Percentiles rank a stretch among this genome's conserved stretches.
Conservation (phyloP, 768 basidiomycete species). For the Psilocybe sp. region DNA sequence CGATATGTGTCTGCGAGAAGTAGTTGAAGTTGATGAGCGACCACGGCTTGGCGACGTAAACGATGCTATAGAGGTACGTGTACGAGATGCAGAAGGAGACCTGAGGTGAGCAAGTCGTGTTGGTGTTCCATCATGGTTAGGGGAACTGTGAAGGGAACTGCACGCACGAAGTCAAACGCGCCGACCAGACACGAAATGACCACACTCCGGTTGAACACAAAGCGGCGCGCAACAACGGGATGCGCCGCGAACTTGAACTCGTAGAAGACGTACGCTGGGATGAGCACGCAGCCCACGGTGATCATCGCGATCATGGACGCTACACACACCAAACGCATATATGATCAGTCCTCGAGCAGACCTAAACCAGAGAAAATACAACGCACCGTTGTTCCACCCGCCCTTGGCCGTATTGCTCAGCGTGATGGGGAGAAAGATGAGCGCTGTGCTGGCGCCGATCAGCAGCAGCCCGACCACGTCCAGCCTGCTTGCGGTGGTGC, state of each 20-base stretch:
- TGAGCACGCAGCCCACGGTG: conserved; percentile 40
- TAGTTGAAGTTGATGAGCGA: conserved; percentile 54
- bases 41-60: conserved; percentile 52
- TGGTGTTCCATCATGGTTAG: too few relatives aligned
- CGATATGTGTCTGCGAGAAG: conserved; percentile 58
- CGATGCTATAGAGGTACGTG: conserved; percentile 73
- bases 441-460: conserved; percentile 43
- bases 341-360: too few relatives aligned
- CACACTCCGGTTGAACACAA: conserved; percentile 57
- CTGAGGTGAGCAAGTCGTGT: too few relatives aligned
- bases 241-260: conserved; percentile 48
- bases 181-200: conserved; percentile 56
- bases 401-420: conserved; percentile 36
- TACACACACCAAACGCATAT: conserved; percentile 14
- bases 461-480: conserved; percentile 53
- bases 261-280: conserved; percentile 44
- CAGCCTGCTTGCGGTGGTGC: conserved; percentile 34
- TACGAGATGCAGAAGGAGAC: conserved; percentile 65
- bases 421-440: conserved; percentile 54
- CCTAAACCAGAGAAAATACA: not conserved
- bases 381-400: conserved; percentile 46
- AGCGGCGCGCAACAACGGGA: conserved; percentile 64
- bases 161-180: conserved; percentile 48
- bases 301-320: conserved; percentile 52
- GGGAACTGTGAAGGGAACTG: too few relatives aligned